Evolutionary conservation across 2,329 filamentous ascomycete species (phyloP), one percentile per base, ranked within the genome.

Genomic region (Fusarium circinatum): DNA sequence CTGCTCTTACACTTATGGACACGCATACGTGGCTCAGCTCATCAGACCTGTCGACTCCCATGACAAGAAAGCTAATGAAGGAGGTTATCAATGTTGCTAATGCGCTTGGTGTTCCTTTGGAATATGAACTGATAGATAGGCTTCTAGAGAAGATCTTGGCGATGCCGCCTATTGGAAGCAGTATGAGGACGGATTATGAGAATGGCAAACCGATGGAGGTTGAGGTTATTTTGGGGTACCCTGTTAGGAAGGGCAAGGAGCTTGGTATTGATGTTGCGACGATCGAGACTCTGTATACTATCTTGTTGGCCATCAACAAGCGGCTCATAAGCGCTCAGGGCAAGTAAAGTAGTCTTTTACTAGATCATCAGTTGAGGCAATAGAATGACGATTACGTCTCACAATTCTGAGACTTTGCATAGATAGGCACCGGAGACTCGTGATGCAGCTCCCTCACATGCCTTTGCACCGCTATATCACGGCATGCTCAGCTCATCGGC

Each of bases 171-270:
- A 83, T 84, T 36, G 77, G 81, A 20, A 85, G 83, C 56, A 87
- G 85, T 69, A 92, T 92, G 90, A 84, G 88, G 49, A 81, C 86
- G 22, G 90, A 92, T 78, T 89, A 85, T 79, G 86, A 89, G 73
- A 83, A 84, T 24, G 88, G 88, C 1, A 86, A 85, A 71, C 84
- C 83, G 14, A 88, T 92, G 88, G 90, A 92, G 77, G 81, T 91
- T 59, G 90, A 92, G 58, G 87, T 90, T 9, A 90, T 92, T 58
- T 76, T 92, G 18, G 89, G 90, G 0, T 90, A 90, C 76, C 88
- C 89, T 6, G 85, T 90, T 11, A 81, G 84, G 61, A 86, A 89
- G 64, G 90, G 87, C 0, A 83, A 84, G 65, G 86, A 87, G 75
- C 83, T 88, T 41, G 89, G 88, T 0, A 81, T 89, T 14, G 83